These are phyloP conservation scores for Lasiodiplodia sp. DNA, from an alignment of 2,329 filamentous ascomycete species.

Conservation along the genomic window DNA sequence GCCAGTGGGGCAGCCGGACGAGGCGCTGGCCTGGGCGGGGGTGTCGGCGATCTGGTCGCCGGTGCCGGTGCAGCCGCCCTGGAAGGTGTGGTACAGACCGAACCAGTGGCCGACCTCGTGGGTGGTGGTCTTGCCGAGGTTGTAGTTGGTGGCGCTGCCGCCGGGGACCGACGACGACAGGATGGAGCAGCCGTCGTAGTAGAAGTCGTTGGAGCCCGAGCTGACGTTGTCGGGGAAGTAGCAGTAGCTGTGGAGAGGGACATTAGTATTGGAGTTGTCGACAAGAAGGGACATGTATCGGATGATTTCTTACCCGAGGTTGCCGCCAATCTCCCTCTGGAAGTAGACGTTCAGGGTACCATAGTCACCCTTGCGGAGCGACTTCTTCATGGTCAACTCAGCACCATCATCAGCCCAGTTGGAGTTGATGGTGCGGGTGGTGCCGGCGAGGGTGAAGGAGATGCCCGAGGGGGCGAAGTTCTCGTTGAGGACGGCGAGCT, in stretches of 20 bases:
- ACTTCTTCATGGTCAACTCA: constrained; percentile 33
- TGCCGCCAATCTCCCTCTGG: constrained; percentile 38
- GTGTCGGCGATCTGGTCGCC: constrained; percentile 43
- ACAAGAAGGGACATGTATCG: constrained; percentile 49
- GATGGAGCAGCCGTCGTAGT: constrained; percentile 37
- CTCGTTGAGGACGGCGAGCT: constrained; percentile 33
- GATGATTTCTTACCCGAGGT: constrained; percentile 56
- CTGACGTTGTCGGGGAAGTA: constrained; percentile 31
- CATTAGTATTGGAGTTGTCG: constrained; percentile 30
- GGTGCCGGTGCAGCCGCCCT: constrained; percentile 38
- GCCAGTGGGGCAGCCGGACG: constrained; percentile 37
- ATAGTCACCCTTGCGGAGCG: constrained; percentile 38
- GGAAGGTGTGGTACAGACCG: constrained; percentile 43
- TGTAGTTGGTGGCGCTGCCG: constrained; percentile 33
- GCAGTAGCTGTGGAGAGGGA: constrained; percentile 3
- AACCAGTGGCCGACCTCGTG: constrained; percentile 47
- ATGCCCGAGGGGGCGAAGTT: constrained; percentile 32
- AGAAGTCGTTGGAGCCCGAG: constrained; percentile 33
- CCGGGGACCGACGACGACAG: constrained; percentile 37
- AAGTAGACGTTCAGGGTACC: constrained; percentile 41
- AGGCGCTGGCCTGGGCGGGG: constrained; percentile 36
- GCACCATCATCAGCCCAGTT: constrained; percentile 32
- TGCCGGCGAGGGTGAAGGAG: constrained; percentile 30
- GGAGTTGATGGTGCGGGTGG: constrained; percentile 31
- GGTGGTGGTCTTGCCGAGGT: constrained; percentile 39